Conservation (phyloP, 2,329 filamentous ascomycete genomes). For the Geosmithia flava region DNA sequence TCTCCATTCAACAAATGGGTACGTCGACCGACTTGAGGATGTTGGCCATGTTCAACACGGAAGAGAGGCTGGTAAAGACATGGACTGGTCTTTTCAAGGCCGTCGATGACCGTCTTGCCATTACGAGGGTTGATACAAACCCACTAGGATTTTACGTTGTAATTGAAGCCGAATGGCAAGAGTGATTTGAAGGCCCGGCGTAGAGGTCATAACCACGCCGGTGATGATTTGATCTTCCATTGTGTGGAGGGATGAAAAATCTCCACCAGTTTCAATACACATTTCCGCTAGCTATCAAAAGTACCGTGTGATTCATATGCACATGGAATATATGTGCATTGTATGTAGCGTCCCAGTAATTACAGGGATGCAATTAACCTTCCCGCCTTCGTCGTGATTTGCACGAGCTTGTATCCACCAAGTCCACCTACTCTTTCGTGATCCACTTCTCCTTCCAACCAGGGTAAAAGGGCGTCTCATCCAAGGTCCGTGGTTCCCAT, state of each 20-base stretch:
- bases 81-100: slow-evolving; percentile 30
- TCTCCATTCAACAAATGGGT: slow-evolving; percentile 23
- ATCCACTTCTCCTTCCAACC: slow-evolving; percentile 44
- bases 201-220: too few relatives aligned
- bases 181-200: too few relatives aligned
- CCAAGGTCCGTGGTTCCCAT: slow-evolving; percentile 59
- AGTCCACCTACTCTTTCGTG: neutral
- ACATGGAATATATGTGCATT: too few relatives aligned
- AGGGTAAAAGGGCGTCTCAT: slow-evolving; percentile 64
- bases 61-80: slow-evolving; percentile 30
- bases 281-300: too few relatives aligned
- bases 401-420: neutral
- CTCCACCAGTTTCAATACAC: too few relatives aligned
- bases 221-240: too few relatives aligned
- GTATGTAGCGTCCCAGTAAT: too few relatives aligned
- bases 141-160: slow-evolving; percentile 21
- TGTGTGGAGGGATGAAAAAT: too few relatives aligned
- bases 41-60: slow-evolving; percentile 35
- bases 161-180: slow-evolving; percentile 23
- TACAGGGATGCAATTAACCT: too few relatives aligned
- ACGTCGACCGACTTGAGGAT: slow-evolving; percentile 34
- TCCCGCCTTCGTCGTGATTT: too few relatives aligned
- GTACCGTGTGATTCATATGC: too few relatives aligned
- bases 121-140: slow-evolving; percentile 21
- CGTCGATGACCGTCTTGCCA: slow-evolving; percentile 32